Percentiles rank a stretch among this genome's conserved stretches.
Evolutionary conservation across 2,329 filamentous ascomycete genomes (phyloP).

Genomic region (Colletotrichum sp.): DNA sequence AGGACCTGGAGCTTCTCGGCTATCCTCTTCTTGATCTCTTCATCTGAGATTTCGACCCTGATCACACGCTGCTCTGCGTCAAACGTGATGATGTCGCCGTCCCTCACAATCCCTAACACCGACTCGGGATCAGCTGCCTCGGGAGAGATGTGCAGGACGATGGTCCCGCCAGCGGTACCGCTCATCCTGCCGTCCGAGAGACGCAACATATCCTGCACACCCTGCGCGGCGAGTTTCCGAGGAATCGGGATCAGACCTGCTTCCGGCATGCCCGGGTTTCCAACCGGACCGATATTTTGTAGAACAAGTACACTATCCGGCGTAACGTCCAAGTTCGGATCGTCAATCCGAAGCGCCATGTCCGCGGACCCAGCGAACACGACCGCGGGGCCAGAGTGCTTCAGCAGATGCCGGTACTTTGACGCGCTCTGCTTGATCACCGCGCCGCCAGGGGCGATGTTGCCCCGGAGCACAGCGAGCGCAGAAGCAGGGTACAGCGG

Average conservation of each 20-base stretch:
- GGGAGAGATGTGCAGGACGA: constrained; percentile 86
- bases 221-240: constrained; percentile 77
- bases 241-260: constrained; percentile 70
- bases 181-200: constrained; percentile 89
- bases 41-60: constrained; percentile 65
- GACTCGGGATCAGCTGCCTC: constrained; percentile 80
- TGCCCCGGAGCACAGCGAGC: constrained; percentile 82
- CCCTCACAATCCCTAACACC: constrained; percentile 76
- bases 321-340: constrained; percentile 65
- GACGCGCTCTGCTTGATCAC: constrained; percentile 89
- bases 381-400: constrained; percentile 55
- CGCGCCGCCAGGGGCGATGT: constrained; percentile 81
- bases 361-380: constrained; percentile 80
- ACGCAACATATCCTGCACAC: constrained; percentile 80
- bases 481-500: constrained; percentile 78
- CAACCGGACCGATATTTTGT: constrained; percentile 87
- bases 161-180: constrained; percentile 87
- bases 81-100: constrained; percentile 82
- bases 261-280: constrained; percentile 93
- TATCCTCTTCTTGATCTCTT: constrained; percentile 69
- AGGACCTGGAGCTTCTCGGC: constrained; percentile 52
- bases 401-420: constrained; percentile 70
- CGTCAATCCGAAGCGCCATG: constrained; percentile 67
- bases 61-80: constrained; percentile 72
- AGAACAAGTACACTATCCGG: constrained; percentile 74